Conservation (phyloP, 805 yeast genomes). For the Starmerella apicola region DNA sequence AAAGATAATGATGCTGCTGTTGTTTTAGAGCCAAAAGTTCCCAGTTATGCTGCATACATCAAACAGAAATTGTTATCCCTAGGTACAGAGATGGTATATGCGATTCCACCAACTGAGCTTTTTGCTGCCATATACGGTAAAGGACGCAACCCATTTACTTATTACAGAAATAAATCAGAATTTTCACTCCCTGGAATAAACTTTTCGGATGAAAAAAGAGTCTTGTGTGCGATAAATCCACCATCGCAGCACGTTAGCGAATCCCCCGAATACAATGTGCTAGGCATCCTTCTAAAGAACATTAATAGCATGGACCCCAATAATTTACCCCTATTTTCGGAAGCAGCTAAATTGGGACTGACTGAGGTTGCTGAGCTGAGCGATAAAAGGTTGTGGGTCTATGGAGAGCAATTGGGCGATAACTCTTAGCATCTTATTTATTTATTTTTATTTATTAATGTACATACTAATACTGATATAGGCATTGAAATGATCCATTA, state of each 20-base stretch:
- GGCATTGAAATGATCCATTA: too few relatives aligned
- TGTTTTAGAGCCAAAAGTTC: conserved; percentile 2
- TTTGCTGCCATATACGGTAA: conserved; percentile 11
- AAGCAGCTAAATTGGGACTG: conserved; percentile 14
- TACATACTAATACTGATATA: too few relatives aligned
- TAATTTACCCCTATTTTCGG: conserved; percentile 5
- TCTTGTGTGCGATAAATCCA: conserved; percentile 14
- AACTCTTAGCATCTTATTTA: too few relatives aligned
- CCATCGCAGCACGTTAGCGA: conserved; percentile 2
- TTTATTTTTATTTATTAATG: too few relatives aligned
- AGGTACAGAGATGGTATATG: conserved; percentile 7
- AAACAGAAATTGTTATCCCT: conserved; percentile 12
- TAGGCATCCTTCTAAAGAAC: conserved; percentile 6
- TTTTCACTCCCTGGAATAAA: background rate
- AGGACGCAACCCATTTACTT: conserved; percentile 13
- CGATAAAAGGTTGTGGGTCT: too few relatives aligned
- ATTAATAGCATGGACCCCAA: background rate
- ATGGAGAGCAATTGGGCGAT: too few relatives aligned
- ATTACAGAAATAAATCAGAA: conserved; percentile 6
- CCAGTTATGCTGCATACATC: conserved; percentile 3
- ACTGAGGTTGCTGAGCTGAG: conserved; percentile 7
- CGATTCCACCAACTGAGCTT: conserved; percentile 6
- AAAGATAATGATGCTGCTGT: conserved; percentile 5
- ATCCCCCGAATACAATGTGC: conserved; percentile 8
- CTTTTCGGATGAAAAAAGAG: background rate